Evolutionary conservation across 2,329 filamentous ascomycete species (phyloP).

Genomic region (Geosmithia flava): DNA sequence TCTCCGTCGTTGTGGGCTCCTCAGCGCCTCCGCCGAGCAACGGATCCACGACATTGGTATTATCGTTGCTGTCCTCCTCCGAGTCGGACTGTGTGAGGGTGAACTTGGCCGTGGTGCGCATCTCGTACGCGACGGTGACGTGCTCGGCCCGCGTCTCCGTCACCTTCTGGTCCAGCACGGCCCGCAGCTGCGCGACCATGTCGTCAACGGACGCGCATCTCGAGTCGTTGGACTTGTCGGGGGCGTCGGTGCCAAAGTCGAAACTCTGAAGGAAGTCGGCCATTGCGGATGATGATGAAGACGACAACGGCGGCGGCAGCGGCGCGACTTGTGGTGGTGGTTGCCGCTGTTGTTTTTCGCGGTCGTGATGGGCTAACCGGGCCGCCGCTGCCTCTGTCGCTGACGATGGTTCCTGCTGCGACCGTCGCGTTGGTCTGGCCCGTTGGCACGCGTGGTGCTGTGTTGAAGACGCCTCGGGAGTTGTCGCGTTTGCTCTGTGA

Average conservation of each 20-base stretch:
- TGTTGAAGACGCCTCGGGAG: too few relatives aligned
- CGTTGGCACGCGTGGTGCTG: too few relatives aligned
- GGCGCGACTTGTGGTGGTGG: not conserved
- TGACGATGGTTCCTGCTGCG: too few relatives aligned
- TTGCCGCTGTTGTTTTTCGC: too few relatives aligned
- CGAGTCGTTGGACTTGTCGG: slow-evolving; percentile 8
- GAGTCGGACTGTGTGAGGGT: slow-evolving; percentile 21
- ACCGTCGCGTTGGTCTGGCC: too few relatives aligned
- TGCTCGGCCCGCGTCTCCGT: slow-evolving; percentile 37
- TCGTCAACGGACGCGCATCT: slow-evolving; percentile 26
- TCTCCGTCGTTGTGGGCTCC: slow-evolving; percentile 1
- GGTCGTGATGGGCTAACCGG: too few relatives aligned
- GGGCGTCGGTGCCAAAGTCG: slow-evolving; percentile 12
- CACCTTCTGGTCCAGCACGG: slow-evolving; percentile 26
- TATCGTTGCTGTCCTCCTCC: slow-evolving; percentile 22
- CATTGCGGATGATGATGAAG: slow-evolving; percentile 11
- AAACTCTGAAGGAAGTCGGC: slow-evolving; percentile 25
- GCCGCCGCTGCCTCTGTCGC: too few relatives aligned
- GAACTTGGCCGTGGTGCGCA: slow-evolving; percentile 31
- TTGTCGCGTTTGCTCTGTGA: too few relatives aligned
- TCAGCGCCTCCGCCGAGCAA: slow-evolving; percentile 12
- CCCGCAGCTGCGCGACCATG: slow-evolving; percentile 30
- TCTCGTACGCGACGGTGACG: slow-evolving; percentile 30
- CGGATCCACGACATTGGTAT: slow-evolving; percentile 19
- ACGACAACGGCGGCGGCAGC: not conserved